Conservation (phyloP, 345 rosid genomes). For the Citrus unshiu region DNA sequence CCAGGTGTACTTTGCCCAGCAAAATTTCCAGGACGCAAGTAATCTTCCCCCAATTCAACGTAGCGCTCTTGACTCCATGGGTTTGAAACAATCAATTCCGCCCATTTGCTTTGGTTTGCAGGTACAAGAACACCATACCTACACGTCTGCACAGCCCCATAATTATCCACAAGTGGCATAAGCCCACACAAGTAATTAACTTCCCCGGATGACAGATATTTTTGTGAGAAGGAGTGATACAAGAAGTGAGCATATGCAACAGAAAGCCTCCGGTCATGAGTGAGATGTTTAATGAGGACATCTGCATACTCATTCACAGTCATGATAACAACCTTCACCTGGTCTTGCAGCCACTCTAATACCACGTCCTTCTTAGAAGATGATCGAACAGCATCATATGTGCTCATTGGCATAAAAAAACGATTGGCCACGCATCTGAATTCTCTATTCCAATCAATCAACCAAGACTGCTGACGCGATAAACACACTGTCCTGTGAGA, state of each 20-base stretch:
- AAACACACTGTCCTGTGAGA: constrained; percentile 20
- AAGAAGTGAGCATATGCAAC: constrained; percentile 57
- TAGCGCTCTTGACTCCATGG: constrained; percentile 49
- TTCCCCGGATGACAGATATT: constrained; percentile 17
- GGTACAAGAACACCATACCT: constrained; percentile 55
- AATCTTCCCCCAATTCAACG: constrained; percentile 53
- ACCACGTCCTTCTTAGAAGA: constrained; percentile 19
- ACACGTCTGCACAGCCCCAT: constrained; percentile 23
- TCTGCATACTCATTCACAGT: constrained; percentile 32
- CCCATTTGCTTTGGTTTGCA: constrained; percentile 65
- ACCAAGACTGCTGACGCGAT: constrained; percentile 28
- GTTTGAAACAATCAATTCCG: constrained; percentile 40
- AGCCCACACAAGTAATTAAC: constrained; percentile 24
- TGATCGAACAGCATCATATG: constrained; percentile 27
- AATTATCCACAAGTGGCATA: constrained; percentile 61
- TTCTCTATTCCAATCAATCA: constrained; percentile 53
- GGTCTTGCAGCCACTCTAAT: constrained; percentile 39
- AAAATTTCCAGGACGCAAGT: constrained; percentile 27
- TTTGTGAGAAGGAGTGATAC: constrained; percentile 30
- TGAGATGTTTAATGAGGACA: constrained; percentile 12
- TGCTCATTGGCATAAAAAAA: constrained; percentile 45
- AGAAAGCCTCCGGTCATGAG: constrained; percentile 29
- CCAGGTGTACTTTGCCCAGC: constrained; percentile 35
- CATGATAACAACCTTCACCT: constrained; percentile 1
- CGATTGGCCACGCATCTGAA: constrained; percentile 30